These are phyloP conservation scores for Phytophthora ohioensis DNA, from an alignment of 352 stramenopile genomes.

Conservation along the genomic window DNA sequence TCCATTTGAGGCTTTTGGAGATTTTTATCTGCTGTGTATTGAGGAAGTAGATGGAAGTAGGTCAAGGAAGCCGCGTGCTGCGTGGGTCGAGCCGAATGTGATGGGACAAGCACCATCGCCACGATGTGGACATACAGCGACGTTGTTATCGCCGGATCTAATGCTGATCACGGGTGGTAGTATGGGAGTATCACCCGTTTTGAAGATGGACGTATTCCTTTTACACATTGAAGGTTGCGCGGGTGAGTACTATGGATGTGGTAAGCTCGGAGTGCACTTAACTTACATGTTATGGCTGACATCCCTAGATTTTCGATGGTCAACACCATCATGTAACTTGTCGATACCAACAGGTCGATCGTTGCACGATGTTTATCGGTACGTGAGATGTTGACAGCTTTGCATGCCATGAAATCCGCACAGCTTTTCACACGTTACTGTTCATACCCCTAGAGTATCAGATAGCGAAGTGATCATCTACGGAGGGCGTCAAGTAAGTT, in stretches of 20 bases:
- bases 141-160: conserved; percentile 48
- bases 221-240: conserved; percentile 50
- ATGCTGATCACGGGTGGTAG: conserved; percentile 72
- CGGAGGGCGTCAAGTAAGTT: conserved; percentile 67
- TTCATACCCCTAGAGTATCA: conserved; percentile 39
- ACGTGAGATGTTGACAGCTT: background rate
- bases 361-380: conserved; percentile 68
- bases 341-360: conserved; percentile 52
- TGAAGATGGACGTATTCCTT: conserved; percentile 49
- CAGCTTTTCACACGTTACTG: background rate
- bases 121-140: conserved; percentile 60
- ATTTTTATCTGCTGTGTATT: conserved; percentile 62
- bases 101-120: conserved; percentile 48
- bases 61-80: conserved; percentile 36
- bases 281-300: background rate
- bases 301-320: conserved; percentile 62
- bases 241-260: conserved; percentile 26
- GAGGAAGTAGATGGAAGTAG: conserved; percentile 23
- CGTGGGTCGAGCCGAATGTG: conserved; percentile 49
- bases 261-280: background rate
- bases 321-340: conserved; percentile 38
- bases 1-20: conserved; percentile 73
- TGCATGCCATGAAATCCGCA: background rate
- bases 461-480: conserved; percentile 64
- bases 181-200: conserved; percentile 64